phyloP scores from a whole-genome alignment of 1,284 basidiomycete species.

The Puccinia horiana region DNA sequence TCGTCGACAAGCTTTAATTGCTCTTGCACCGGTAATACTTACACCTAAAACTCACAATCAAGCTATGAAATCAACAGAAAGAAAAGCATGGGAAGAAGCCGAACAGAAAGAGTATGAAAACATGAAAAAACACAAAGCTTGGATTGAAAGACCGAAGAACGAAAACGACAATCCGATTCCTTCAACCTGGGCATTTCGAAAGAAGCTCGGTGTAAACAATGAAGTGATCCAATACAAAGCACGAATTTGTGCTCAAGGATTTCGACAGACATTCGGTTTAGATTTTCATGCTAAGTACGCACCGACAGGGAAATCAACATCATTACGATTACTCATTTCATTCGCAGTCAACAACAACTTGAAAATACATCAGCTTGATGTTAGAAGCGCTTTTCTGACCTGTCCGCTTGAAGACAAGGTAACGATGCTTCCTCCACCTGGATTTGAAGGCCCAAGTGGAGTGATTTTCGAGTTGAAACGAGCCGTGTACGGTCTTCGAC shows the following conservation, averaged over 20 bases:
- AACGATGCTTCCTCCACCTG: neutral
- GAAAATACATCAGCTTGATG: neutral
- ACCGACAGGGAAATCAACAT: neutral
- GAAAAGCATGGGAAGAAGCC: no score
- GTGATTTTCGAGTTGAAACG: neutral
- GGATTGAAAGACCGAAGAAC: no score
- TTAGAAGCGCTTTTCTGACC: neutral
- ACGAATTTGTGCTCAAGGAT: neutral
- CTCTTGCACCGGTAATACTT: no score
- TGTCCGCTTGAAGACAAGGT: no score
- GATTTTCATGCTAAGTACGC: neutral
- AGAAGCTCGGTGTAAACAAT: neutral
- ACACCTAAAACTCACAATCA: no score
- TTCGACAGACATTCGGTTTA: neutral
- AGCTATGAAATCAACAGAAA: no score
- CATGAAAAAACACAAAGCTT: no score
- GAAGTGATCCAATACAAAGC: neutral
- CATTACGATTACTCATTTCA: neutral
- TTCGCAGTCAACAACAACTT: neutral
- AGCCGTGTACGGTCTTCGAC: neutral
- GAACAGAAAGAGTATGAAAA: no score
- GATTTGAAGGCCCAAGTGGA: neutral
- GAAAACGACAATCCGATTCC: neutral
- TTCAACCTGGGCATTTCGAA: neutral
- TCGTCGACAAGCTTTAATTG: no score